These are phyloP conservation scores for Suhomyces prunicola DNA, from an alignment of 805 yeast species.

Conservation along the genomic window DNA sequence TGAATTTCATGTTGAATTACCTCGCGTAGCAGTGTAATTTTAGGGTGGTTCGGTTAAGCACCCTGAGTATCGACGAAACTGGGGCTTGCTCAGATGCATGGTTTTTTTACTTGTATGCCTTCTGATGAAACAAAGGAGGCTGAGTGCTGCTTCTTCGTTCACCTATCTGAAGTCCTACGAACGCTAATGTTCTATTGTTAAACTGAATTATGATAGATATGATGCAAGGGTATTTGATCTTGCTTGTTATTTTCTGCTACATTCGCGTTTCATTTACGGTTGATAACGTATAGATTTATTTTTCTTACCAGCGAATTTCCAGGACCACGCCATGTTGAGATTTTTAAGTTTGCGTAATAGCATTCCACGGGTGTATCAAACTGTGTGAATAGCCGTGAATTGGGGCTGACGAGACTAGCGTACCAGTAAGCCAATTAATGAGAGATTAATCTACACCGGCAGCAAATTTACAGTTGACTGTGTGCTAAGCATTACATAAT, in stretches of 20 bases:
- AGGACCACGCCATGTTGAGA: neutral
- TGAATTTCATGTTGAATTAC: neutral
- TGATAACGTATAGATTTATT: neutral
- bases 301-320: neutral
- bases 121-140: neutral
- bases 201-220: neutral
- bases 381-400: neutral
- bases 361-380: neutral
- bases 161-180: neutral
- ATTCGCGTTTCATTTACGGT: neutral
- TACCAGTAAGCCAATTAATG: neutral
- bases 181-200: neutral
- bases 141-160: neutral
- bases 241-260: neutral
- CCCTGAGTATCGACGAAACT: neutral
- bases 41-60: neutral
- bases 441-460: neutral
- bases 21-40: neutral
- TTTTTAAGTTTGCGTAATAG: neutral
- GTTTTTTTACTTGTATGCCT: neutral
- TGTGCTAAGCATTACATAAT: neutral
- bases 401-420: neutral
- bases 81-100: neutral
- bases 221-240: neutral
- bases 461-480: neutral